A percentile compares a stretch with the other conserved stretches of the same genome.
These are phyloP conservation scores for Hypoxylon sp. DNA, from an alignment of 2,329 filamentous ascomycete species.

Conservation along the genomic window DNA sequence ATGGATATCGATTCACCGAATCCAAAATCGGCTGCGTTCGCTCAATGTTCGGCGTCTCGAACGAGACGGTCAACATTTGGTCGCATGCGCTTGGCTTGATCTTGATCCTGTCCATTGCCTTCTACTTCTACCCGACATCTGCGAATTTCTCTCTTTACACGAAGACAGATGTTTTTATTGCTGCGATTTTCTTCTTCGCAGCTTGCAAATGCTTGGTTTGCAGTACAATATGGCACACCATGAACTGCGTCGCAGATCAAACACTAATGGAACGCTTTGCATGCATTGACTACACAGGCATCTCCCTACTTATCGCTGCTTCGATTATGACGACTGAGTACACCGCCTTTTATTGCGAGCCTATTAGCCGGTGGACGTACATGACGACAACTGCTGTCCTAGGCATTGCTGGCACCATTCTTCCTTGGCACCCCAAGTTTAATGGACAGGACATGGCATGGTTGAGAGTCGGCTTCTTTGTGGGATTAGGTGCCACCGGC, in stretches of 20 bases:
- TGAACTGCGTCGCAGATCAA: slow-evolving; percentile 95
- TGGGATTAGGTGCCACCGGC: slow-evolving; percentile 87
- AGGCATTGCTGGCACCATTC: slow-evolving; percentile 87
- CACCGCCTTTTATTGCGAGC: slow-evolving; percentile 98
- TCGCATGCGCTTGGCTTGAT: slow-evolving; percentile 92
- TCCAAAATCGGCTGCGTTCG: slow-evolving; percentile 90
- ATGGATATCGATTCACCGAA: slow-evolving; percentile 93
- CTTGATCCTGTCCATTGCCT: slow-evolving; percentile 87
- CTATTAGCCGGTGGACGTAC: slow-evolving; percentile 86
- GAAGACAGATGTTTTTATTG: slow-evolving; percentile 90
- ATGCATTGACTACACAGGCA: slow-evolving; percentile 98
- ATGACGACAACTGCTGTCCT: slow-evolving; percentile 85
- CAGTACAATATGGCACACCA: slow-evolving; percentile 98
- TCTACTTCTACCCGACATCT: slow-evolving; percentile 95
- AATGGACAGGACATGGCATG: slow-evolving; percentile 94
- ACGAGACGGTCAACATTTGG: slow-evolving; percentile 99
- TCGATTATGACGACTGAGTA: slow-evolving; percentile 99
- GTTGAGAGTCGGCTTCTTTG: slow-evolving; percentile 92
- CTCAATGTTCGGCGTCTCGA: slow-evolving; percentile 87
- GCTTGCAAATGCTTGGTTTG: slow-evolving; percentile 95
- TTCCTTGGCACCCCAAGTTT: slow-evolving; percentile 97
- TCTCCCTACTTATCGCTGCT: slow-evolving; percentile 92
- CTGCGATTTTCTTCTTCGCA: slow-evolving; percentile 95
- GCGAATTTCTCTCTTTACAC: slow-evolving; percentile 89
- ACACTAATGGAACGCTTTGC: slow-evolving; percentile 93